These are phyloP conservation scores for Fusarium mexicanum DNA, from an alignment of 2,329 filamentous ascomycete species.

Conservation along the genomic window DNA sequence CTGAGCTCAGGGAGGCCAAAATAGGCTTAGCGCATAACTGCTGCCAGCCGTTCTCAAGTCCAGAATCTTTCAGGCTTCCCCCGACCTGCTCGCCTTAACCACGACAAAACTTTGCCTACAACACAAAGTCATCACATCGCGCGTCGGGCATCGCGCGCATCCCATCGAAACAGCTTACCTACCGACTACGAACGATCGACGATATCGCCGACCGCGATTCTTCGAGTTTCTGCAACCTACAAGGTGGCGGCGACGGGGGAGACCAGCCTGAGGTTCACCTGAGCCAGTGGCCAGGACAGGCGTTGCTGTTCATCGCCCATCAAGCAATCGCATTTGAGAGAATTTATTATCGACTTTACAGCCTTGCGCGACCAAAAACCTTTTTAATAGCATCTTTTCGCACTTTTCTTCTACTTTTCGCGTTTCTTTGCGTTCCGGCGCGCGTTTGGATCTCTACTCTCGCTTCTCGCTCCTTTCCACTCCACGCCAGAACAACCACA, in stretches of 20 bases:
- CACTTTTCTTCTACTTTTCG: conserved; percentile 41
- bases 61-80: conserved; percentile 57
- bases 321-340: conserved; percentile 47
- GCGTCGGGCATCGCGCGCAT: conserved; percentile 61
- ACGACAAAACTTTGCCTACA: conserved; percentile 55
- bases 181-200: conserved; percentile 43
- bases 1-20: conserved; percentile 31
- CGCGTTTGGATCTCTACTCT: conserved; percentile 38
- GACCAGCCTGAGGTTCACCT: conserved; percentile 58
- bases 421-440: conserved; percentile 38
- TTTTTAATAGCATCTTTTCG: conserved; percentile 32
- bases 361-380: conserved; percentile 38
- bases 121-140: conserved; percentile 59
- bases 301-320: conserved; percentile 55
- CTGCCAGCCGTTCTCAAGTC: conserved; percentile 53
- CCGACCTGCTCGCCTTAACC: conserved; percentile 53
- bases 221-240: conserved; percentile 49
- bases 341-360: conserved; percentile 47
- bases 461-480: conserved; percentile 41
- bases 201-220: conserved; percentile 51
- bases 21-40: conserved; percentile 32
- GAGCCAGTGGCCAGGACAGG: conserved; percentile 58
- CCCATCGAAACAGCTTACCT: conserved; percentile 42
- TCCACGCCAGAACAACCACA: conserved; percentile 40
- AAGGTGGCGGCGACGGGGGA: conserved; percentile 58